Conservation (phyloP, 2,329 filamentous ascomycete genomes). For the Didymella arachidicola region DNA sequence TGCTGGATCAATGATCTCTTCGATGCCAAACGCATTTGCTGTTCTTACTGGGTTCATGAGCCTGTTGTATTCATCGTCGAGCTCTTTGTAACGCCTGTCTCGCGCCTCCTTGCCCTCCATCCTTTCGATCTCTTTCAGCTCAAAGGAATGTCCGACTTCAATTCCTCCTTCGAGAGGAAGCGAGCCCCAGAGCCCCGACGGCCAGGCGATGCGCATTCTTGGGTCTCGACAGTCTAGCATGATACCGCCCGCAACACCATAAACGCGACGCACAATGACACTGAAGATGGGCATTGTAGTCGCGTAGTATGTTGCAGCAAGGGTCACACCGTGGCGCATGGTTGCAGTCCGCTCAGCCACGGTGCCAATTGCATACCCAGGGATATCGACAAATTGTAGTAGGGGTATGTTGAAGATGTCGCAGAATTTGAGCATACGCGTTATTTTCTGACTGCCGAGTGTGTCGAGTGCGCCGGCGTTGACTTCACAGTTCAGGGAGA, state of each 20-base stretch:
- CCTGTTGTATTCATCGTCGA: constrained; percentile 67
- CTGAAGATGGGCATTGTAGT: constrained; percentile 70
- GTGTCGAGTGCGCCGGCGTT: constrained; percentile 69
- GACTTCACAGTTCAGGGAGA: constrained; percentile 66
- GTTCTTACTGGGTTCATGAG: constrained; percentile 71
- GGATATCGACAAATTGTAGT: constrained; percentile 69
- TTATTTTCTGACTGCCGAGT: constrained; percentile 67
- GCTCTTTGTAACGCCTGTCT: constrained; percentile 61
- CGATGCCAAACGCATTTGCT: constrained; percentile 68
- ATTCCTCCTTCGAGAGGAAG: constrained; percentile 70
- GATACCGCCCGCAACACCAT: constrained; percentile 69
- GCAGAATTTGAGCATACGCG: constrained; percentile 67
- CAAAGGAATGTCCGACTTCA: constrained; percentile 68
- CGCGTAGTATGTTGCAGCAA: constrained; percentile 68
- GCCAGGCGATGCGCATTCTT: constrained; percentile 69
- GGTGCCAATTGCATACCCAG: constrained; percentile 69
- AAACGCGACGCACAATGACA: constrained; percentile 67
- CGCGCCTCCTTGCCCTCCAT: constrained; percentile 58
- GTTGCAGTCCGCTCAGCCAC: constrained; percentile 68
- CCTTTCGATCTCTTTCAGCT: constrained; percentile 63
- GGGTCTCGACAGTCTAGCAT: constrained; percentile 71
- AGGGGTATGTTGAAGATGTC: constrained; percentile 72
- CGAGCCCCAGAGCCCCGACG: constrained; percentile 68
- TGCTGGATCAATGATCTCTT: constrained; percentile 71
- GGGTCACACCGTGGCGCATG: constrained; percentile 69